These are phyloP conservation scores for Phytophthora chlamydospora DNA, from an alignment of 352 stramenopile genomes.

Conservation along the genomic window DNA sequence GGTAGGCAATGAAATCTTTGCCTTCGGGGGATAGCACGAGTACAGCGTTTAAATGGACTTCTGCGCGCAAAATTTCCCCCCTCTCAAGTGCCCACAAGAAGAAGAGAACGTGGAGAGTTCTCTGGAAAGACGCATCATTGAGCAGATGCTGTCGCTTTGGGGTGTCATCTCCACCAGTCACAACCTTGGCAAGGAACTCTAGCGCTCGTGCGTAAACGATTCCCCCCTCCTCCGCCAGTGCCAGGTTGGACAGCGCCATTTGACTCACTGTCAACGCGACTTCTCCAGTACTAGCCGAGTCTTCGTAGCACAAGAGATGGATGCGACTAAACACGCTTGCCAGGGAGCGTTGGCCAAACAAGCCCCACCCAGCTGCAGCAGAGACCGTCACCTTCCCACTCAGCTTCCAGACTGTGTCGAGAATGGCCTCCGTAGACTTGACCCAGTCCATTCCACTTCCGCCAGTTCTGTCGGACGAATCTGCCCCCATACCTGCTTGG, in stretches of 20 bases:
- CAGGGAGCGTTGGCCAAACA: slow-evolving; percentile 60
- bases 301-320: slow-evolving; percentile 59
- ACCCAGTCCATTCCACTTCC: slow-evolving; percentile 56
- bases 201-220: slow-evolving; percentile 43
- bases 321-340: slow-evolving; percentile 54
- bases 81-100: slow-evolving; percentile 58
- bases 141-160: slow-evolving; percentile 32
- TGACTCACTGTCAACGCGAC: slow-evolving; percentile 57
- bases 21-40: slow-evolving; percentile 48
- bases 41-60: slow-evolving; percentile 52
- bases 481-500: slow-evolving; percentile 26
- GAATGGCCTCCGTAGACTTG: slow-evolving; percentile 59
- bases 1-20: slow-evolving; percentile 52
- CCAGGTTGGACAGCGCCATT: slow-evolving; percentile 44
- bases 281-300: slow-evolving; percentile 54
- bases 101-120: slow-evolving; percentile 55
- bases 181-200: slow-evolving; percentile 40
- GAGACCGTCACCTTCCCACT: slow-evolving; percentile 65
- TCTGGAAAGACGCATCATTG: slow-evolving; percentile 46
- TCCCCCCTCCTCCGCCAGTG: slow-evolving; percentile 8
- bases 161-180: not conserved
- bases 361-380: slow-evolving; percentile 48
- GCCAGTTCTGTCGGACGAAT: slow-evolving; percentile 6
- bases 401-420: slow-evolving; percentile 69
- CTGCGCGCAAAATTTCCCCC: slow-evolving; percentile 46